Base-by-base conservation (phyloP, 2,329 filamentous ascomycete genomes). In the Xylariaceae sp. region DNA sequence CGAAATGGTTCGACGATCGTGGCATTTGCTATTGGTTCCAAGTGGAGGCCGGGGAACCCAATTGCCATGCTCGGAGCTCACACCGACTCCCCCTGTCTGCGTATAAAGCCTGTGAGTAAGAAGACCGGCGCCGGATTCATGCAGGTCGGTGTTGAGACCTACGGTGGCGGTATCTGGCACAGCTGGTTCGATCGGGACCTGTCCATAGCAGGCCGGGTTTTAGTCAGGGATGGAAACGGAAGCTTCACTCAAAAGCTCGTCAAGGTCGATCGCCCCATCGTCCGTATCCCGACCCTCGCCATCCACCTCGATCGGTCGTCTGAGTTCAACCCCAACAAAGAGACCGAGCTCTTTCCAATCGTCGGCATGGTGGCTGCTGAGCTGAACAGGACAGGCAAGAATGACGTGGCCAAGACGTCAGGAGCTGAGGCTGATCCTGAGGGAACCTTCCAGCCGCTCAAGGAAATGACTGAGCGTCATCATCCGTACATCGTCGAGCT, bases 161-260 rank as follows among this genome's bases (percentile, higher is more conserved):
- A 99, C 70, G 95, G 95, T 50, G 95, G 95, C 59, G 95, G 95
- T 53, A 88, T 98, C 69, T 98, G 93, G 93, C 93, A 97, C 75
- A 96, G 91, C 45, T 99, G 89, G 95, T 99, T 99, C 71, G 95
- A 99, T 74, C 88, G 95, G 48, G 95, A 99, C 73, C 79, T 99
- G 60, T 89, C 90, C 66, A 86, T 98, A 51, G 95, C 95, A 29
- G 95, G 95, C 7, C 84, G 95, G 57, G 90, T 90, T 14, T 88
- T 98, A 79, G 90, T 95, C 53, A 86, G 84, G 66, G 87, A 87
- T 54, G 82, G 82, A 45, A 83, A 89, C 56, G 90, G 89, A 49
- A 87, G 83, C 62, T 90, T 96, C 62, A 84, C 87, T 60, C 89
- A 91, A 76, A 93, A 89, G 75, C 82, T 99, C 54, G 85, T 98